Base-by-base conservation (phyloP, 192 early-diverging fungal species). In the Entophlyctis luteolus region DNA sequence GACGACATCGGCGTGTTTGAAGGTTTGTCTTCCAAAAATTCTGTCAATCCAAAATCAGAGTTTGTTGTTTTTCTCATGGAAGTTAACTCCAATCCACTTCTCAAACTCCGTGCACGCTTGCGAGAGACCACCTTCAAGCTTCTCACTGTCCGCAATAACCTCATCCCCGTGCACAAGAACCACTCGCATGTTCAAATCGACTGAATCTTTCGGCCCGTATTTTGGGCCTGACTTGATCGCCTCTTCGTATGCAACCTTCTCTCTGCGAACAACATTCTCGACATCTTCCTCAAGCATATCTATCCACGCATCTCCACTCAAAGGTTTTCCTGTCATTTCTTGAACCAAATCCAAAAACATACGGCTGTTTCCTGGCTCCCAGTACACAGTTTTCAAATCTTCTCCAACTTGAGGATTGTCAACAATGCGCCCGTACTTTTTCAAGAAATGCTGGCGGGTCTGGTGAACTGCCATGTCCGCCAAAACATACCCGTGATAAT, bases 401-500 rank as follows among this genome's bases (percentile, higher is more conserved):
- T 39, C 45, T 16, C 73, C 73, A 37, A 75, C 62, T 45, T 75
- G 36, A 5, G 35, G 29, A 33, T 75, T 75, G 68, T 75, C 73
- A 29, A 75, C 73, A 65, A 75, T 50, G 52, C 29, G 46, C 28
- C 73, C 73, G 68, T 75, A 75, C 34, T 68, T 75, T 6, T 50
- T 39, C 22, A 75, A 39, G 52, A 75, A 75, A 62, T 75, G 73
- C 27, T 52, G 28, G 27, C 73, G 66, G 16, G 73, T 75, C 62
- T 75, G 73, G 57, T 75, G 62, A 32, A 75, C 73, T 10, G 73
- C 70, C 67, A 71, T 71, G 42, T 75, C 73, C 5, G 73, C 73
- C 5, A 75, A 50, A 4, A 75, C 68, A 55, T 75, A 75, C n/a
- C 73, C 73, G 54, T 75, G 73, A 50, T 75, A 75, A 55, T 75